phyloP scores from a whole-genome alignment of 768 basidiomycete genomes.

The Pisolithus orientalis region DNA sequence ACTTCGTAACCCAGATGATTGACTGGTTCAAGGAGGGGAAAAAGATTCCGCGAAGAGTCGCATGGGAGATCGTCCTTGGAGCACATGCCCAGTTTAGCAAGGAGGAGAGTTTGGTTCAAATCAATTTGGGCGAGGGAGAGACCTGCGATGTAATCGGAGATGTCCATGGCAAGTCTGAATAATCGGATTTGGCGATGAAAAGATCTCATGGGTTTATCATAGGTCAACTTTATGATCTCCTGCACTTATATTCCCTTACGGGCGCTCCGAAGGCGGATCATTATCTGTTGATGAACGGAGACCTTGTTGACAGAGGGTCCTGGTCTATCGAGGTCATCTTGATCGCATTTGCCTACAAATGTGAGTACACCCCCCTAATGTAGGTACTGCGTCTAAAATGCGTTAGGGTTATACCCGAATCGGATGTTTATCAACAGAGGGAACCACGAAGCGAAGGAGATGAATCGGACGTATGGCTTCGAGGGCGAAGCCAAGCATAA shows the following conservation, averaged over 20 bases:
- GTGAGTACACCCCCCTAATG: constrained; percentile 34
- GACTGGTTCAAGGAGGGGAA: constrained; percentile 94
- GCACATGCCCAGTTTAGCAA: constrained; percentile 69
- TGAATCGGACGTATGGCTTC: constrained; percentile 93
- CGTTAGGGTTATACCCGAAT: constrained; percentile 84
- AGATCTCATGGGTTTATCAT: constrained; percentile 3
- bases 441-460: constrained; percentile 95
- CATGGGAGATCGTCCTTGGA: constrained; percentile 93
- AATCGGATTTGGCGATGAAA: not conserved
- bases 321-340: constrained; percentile 94
- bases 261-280: constrained; percentile 84
- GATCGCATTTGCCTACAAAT: constrained; percentile 93
- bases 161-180: constrained; percentile 64
- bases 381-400: constrained; percentile 8
- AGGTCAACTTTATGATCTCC: constrained; percentile 95
- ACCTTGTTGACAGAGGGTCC: constrained; percentile 96
- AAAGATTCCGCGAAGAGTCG: constrained; percentile 80
- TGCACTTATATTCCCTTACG: constrained; percentile 82
- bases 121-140: constrained; percentile 66
- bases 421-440: constrained; percentile 92
- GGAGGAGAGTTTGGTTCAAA: constrained; percentile 77
- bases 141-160: constrained; percentile 95
- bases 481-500: constrained; percentile 97
- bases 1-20: constrained; percentile 84
- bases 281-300: constrained; percentile 85